Base-by-base conservation (phyloP, 345 rosid genomes). In the Salix suchowensis region DNA sequence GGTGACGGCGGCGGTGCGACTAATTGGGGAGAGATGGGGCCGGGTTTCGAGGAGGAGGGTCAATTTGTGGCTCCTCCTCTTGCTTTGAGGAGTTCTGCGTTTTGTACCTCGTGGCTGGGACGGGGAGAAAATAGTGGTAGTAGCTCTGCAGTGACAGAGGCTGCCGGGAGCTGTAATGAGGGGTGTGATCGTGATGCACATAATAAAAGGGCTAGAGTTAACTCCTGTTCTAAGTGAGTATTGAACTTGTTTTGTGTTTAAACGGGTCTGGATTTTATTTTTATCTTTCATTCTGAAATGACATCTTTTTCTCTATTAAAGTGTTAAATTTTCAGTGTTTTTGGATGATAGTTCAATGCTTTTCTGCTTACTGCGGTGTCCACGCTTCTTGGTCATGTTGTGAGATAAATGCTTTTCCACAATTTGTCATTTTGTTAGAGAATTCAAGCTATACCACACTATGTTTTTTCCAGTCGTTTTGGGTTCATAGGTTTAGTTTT, bases 131-230 rank as follows among this genome's bases (percentile, higher is more conserved):
- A 92, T 73, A 81, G 94, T 77, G 85, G 87, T 34, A 34, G 44
- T 32, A n/a, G 65, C n/a, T 26, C 30, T 74, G 81, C 86, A 16
- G 75, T 83, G 4, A 65, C 80, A 0, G 74, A 67, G 30, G 82
- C 68, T 73, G 65, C 67, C 37, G 83, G 18, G 69, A 81, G 15
- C 68, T 76, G 52, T 72, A 73, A n/a, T 4, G 85, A 78, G 78
- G 86, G 72, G 67, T 77, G 83, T 28, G 84, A 83, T 80, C 84
- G 87, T 72, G 84, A 77, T 44, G 32, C 54, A 30, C 78, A 81
- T 52, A 68, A 91, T 84, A 96, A 96, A 80, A 90, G 99, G 75
- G 98, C 98, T n/a, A 96, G 81, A 87, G 89, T 94, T 48, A 79
- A 86, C 73, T 71, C 86, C 68, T 87, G 76, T 61, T 70, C 84